Evolutionary conservation across 176 grass and related monocot genomes (phyloP).

Genomic region (Ensete ventricosum): DNA sequence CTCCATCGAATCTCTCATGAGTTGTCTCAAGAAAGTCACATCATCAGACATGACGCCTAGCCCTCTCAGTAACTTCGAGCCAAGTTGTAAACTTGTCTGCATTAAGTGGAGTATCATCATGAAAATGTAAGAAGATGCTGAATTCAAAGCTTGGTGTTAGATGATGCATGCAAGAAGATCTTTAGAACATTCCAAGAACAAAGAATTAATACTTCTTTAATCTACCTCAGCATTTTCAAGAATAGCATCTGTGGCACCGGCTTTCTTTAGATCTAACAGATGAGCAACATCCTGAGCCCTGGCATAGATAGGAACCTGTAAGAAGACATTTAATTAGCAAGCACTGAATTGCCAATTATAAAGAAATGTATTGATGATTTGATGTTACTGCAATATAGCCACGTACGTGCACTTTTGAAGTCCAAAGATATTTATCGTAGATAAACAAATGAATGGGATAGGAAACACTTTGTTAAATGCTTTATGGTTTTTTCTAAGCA

Average conservation of each 20-base stretch:
- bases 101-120: conserved; percentile 24
- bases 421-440: too few relatives aligned
- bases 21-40: conserved; percentile 89
- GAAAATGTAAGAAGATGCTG: background rate
- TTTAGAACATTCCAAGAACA: background rate
- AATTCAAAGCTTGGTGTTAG: background rate
- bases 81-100: conserved; percentile 85
- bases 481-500: background rate
- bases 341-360: background rate
- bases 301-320: conserved; percentile 74
- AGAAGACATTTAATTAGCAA: background rate
- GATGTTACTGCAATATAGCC: too few relatives aligned
- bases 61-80: conserved; percentile 74
- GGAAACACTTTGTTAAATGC: background rate
- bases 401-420: too few relatives aligned
- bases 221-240: conserved; percentile 85
- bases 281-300: conserved; percentile 63
- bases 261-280: conserved; percentile 83
- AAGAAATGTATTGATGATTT: background rate
- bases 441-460: too few relatives aligned
- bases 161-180: background rate
- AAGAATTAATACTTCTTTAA: conserved; percentile 5
- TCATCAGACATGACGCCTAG: conserved; percentile 96
- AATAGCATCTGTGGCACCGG: conserved; percentile 84
- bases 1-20: conserved; percentile 87